phyloP scores from a whole-genome alignment of 2,329 filamentous ascomycete species.

The Clathrospora elynae region DNA sequence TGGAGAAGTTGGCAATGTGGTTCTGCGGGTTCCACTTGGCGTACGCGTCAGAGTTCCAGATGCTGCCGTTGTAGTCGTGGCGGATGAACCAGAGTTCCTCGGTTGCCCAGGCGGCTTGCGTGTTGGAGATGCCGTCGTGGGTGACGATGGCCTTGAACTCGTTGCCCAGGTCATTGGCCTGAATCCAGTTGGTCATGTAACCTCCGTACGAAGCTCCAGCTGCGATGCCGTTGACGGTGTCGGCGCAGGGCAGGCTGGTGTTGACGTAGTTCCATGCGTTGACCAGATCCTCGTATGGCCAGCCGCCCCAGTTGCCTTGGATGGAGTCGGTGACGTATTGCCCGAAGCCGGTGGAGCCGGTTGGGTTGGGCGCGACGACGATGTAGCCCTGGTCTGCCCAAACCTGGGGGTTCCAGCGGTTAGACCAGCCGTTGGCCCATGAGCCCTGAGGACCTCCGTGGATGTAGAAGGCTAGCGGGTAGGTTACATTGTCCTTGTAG shows the following conservation, averaged over 20 bases:
- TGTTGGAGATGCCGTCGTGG: constrained; percentile 82
- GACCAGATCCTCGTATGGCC: constrained; percentile 82
- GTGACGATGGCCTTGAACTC: constrained; percentile 87
- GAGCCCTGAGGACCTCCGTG: constrained; percentile 82
- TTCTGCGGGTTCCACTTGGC: constrained; percentile 62
- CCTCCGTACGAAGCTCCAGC: constrained; percentile 64
- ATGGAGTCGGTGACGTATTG: constrained; percentile 78
- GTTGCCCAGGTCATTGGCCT: constrained; percentile 79
- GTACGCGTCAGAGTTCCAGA: constrained; percentile 52
- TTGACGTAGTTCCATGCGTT: constrained; percentile 77
- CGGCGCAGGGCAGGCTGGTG: constrained; percentile 67
- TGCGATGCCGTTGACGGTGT: constrained; percentile 72
- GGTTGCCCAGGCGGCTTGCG: constrained; percentile 51
- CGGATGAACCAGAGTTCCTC: constrained; percentile 60
- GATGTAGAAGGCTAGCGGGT: constrained; percentile 77
- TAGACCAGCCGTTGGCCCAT: constrained; percentile 77
- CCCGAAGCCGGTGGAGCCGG: constrained; percentile 83
- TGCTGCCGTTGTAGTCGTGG: constrained; percentile 50
- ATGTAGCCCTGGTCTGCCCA: constrained; percentile 89
- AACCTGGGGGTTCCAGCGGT: constrained; percentile 81
- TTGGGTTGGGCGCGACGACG: constrained; percentile 80
- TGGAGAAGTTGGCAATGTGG: constrained; percentile 72
- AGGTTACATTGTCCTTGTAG: constrained; percentile 73
- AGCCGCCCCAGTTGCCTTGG: constrained; percentile 79
- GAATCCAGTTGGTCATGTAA: constrained; percentile 75